Conservation (phyloP, 495 filamentous ascomycete genomes). For the Annulohypoxylon maeteangense region DNA sequence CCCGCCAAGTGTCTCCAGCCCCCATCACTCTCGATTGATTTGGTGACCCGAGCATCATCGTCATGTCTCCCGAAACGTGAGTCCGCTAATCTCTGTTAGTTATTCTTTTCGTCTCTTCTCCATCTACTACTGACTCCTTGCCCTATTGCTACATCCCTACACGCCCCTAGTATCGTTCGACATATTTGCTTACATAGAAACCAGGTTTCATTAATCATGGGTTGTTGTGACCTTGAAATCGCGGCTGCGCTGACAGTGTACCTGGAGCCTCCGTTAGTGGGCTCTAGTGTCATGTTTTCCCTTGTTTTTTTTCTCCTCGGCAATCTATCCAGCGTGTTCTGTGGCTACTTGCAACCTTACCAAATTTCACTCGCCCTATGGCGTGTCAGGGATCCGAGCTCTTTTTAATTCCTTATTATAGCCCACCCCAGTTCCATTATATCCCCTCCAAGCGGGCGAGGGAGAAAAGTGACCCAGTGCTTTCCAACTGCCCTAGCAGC, state of each 20-base stretch:
- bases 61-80: conserved; percentile 41
- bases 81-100: conserved; percentile 34
- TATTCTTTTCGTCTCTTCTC: conserved; percentile 14
- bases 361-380: conserved; percentile 53
- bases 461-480: conserved; percentile 47
- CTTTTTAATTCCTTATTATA: conserved; percentile 57
- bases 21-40: conserved; percentile 35
- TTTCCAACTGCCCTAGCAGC: conserved; percentile 45
- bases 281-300: conserved; percentile 44
- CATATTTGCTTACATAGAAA: conserved; percentile 33
- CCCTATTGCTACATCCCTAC: conserved; percentile 24
- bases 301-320: conserved; percentile 44
- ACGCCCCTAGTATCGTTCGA: conserved; percentile 21
- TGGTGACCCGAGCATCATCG: conserved; percentile 41
- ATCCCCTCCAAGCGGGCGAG: conserved; percentile 52
- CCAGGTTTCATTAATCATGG: conserved; percentile 32
- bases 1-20: conserved; percentile 31
- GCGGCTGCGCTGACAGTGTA: conserved; percentile 34
- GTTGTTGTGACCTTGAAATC: conserved; percentile 22
- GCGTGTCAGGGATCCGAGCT: conserved; percentile 54
- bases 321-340: conserved; percentile 47
- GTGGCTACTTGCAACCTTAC: conserved; percentile 49
- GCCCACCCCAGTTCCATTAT: conserved; percentile 55
- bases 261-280: conserved; percentile 38
- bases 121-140: conserved; percentile 20